Evolutionary conservation across 2,329 filamentous ascomycete genomes (phyloP).

Genomic region (Didymella exigua): DNA sequence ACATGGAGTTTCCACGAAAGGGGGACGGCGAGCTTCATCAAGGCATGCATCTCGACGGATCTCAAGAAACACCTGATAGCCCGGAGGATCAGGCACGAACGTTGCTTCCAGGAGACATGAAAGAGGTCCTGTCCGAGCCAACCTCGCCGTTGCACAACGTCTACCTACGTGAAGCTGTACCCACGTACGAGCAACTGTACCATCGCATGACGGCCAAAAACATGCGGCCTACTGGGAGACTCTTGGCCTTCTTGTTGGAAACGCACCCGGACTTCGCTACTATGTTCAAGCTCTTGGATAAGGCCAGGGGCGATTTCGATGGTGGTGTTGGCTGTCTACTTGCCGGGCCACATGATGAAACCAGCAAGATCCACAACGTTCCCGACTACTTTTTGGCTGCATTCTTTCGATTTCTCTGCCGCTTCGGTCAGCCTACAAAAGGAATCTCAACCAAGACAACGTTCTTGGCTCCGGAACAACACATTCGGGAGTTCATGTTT

Average conservation of each 20-base stretch:
- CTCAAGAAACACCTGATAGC: constrained; percentile 2
- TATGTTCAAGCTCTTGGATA: constrained; percentile 27
- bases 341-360: constrained; percentile 21
- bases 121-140: constrained; percentile 60
- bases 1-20: constrained; percentile 29
- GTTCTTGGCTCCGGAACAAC: constrained; percentile 21
- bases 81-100: neutral
- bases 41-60: neutral
- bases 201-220: constrained; percentile 60
- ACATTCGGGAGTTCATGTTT: constrained; percentile 23
- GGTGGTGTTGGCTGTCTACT: constrained; percentile 33
- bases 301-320: constrained; percentile 22
- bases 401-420: constrained; percentile 42
- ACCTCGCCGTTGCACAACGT: constrained; percentile 69
- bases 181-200: constrained; percentile 64
- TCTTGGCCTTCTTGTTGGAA: constrained; percentile 63
- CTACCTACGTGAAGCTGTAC: constrained; percentile 65
- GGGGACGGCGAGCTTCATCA: constrained; percentile 3
- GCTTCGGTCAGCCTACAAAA: constrained; percentile 31
- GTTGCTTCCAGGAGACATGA: constrained; percentile 64
- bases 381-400: constrained; percentile 36
- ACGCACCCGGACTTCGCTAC: constrained; percentile 30
- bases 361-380: constrained; percentile 13
- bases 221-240: constrained; percentile 56
- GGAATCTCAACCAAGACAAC: constrained; percentile 5